These are phyloP conservation scores for Aureobasidium musti DNA, from an alignment of 2,329 filamentous ascomycete species.

Conservation along the genomic window DNA sequence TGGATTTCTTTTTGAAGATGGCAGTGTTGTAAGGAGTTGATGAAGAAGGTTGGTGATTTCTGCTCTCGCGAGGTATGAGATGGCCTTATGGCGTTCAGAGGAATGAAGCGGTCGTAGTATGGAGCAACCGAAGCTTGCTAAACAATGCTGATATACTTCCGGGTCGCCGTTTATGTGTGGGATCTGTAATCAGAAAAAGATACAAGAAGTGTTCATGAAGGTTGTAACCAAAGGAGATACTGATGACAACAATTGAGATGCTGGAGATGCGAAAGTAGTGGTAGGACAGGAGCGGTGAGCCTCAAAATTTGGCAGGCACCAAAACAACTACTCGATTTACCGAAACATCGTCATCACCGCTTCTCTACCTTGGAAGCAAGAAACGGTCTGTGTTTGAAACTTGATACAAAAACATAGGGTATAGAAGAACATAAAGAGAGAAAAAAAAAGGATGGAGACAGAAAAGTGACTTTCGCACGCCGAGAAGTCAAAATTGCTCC, in stretches of 20 bases:
- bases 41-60: too few species aligned
- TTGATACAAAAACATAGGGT: neutral
- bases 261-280: neutral
- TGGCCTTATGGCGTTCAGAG: conserved; percentile 9
- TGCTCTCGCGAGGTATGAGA: neutral
- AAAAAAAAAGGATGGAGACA: neutral
- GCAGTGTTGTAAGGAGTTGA: neutral
- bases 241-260: neutral
- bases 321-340: conserved; percentile 6
- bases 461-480: neutral
- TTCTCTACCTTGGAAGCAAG: neutral
- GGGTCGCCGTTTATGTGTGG: neutral
- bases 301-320: neutral
- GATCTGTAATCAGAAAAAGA: neutral
- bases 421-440: neutral
- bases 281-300: neutral
- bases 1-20: neutral
- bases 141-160: conserved; percentile 19
- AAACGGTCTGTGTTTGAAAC: neutral
- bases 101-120: conserved; percentile 22
- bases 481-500: neutral
- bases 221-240: neutral
- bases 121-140: conserved; percentile 23
- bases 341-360: neutral
- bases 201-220: neutral